Evolutionary conservation across 192 early-diverging fungal genomes (phyloP).

Genomic region (Pilaira anomala): DNA sequence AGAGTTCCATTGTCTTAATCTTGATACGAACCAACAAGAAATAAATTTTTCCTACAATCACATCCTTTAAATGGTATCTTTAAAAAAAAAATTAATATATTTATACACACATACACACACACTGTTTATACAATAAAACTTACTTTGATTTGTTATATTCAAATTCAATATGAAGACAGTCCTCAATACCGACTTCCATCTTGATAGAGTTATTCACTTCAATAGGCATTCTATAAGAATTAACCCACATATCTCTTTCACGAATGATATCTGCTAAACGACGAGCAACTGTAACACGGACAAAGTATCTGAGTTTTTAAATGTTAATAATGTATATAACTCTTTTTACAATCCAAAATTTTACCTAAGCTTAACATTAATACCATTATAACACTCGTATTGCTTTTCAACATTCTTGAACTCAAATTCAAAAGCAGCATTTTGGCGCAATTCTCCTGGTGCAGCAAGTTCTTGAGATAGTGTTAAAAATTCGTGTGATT

Average conservation of each 20-base stretch:
- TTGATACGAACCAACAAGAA: constrained; percentile 98
- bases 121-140: constrained; percentile 13
- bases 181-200: constrained; percentile 99
- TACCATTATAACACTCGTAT: constrained; percentile 95
- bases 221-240: constrained; percentile 88
- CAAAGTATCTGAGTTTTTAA: constrained; percentile 72
- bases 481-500: constrained; percentile 91
- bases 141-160: constrained; percentile 98
- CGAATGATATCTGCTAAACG: constrained; percentile 85
- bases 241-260: constrained; percentile 97
- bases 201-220: constrained; percentile 92
- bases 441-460: constrained; percentile 84
- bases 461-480: constrained; percentile 90
- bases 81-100: not conserved
- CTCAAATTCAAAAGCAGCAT: constrained; percentile 83
- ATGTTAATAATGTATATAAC: not conserved
- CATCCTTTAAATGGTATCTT: constrained; percentile 95
- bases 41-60: constrained; percentile 98
- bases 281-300: constrained; percentile 85
- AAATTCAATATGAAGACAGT: constrained; percentile 97
- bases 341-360: too few relatives aligned
- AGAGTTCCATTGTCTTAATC: constrained; percentile 98
- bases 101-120: too few relatives aligned
- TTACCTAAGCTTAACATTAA: constrained; percentile 91
- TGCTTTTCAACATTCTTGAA: constrained; percentile 99